phyloP scores from a whole-genome alignment of 495 filamentous ascomycete genomes.

The Neurospora africana region DNA sequence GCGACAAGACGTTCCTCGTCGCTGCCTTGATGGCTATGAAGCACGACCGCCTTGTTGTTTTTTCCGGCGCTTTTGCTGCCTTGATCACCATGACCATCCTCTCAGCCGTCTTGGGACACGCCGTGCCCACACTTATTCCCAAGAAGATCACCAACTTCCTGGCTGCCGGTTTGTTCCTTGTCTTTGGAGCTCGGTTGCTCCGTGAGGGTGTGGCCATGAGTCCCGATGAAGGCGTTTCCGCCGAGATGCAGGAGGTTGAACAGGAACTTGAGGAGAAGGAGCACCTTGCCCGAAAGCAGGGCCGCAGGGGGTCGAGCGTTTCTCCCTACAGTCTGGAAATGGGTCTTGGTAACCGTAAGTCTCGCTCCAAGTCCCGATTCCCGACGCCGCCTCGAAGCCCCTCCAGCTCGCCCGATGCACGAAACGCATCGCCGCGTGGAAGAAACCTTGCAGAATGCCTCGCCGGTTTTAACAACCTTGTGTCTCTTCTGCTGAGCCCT shows the following conservation, averaged over 20 bases:
- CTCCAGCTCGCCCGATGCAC: constrained; percentile 44
- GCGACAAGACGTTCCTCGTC: constrained; percentile 97
- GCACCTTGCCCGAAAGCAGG: constrained; percentile 47
- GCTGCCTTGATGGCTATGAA: constrained; percentile 99
- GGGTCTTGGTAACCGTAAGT: constrained; percentile 45
- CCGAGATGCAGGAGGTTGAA: constrained; percentile 97
- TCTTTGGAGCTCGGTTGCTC: constrained; percentile 80
- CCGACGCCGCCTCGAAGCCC: constrained; percentile 50
- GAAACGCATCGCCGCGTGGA: constrained; percentile 29
- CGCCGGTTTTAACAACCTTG: constrained; percentile 70
- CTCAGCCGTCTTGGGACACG: constrained; percentile 92
- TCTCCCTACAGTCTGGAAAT: constrained; percentile 57
- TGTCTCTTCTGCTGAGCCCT: constrained; percentile 78
- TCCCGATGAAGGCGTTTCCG: constrained; percentile 75
- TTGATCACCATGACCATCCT: constrained; percentile 89
- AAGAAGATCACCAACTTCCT: constrained; percentile 79
- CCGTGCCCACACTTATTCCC: constrained; percentile 82
- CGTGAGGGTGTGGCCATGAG: constrained; percentile 83
- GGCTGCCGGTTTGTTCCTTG: constrained; percentile 72
- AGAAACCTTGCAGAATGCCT: constrained; percentile 27
- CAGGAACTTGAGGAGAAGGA: constrained; percentile 93
- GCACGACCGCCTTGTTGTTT: constrained; percentile 85
- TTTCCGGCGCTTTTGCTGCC: constrained; percentile 85
- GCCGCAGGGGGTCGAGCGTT: constrained; percentile 43
- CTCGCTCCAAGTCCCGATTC: constrained; percentile 49